Percentiles rank a stretch among this genome's conserved stretches.
phyloP scores from a whole-genome alignment of 805 yeast genomes.

The Schwanniomyces yamadae region DNA sequence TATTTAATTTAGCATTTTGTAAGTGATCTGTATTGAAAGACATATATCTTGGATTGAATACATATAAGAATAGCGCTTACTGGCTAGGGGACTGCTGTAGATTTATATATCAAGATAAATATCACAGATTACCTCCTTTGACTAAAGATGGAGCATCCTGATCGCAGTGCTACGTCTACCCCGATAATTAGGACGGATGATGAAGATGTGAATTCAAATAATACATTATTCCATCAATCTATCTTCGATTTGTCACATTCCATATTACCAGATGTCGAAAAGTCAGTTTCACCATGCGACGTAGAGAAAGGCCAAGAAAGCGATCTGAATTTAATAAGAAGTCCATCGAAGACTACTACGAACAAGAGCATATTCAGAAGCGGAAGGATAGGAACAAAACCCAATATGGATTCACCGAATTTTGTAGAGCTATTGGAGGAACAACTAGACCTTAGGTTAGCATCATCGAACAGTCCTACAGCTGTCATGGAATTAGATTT shows the following conservation, averaged over 20 bases:
- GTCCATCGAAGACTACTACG: neutral
- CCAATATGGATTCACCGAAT: constrained; percentile 5
- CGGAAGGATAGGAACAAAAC: neutral
- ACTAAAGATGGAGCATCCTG: too few species aligned
- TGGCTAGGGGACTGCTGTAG: too few species aligned
- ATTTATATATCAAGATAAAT: too few species aligned
- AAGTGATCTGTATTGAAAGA: too few species aligned
- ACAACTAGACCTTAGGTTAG: constrained; percentile 56
- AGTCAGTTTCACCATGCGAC: constrained; percentile 36
- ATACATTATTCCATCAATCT: constrained; percentile 14
- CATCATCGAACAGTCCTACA: constrained; percentile 69
- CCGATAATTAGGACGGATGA: too few species aligned
- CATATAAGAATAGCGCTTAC: too few species aligned
- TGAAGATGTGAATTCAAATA: neutral
- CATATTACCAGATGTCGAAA: constrained; percentile 20
- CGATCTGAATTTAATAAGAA: neutral
- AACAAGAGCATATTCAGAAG: neutral
- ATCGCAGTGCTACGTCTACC: too few species aligned
- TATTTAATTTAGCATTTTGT: too few species aligned
- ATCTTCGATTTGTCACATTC: constrained; percentile 17
- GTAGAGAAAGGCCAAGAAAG: constrained; percentile 1
- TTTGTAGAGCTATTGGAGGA: constrained; percentile 31
- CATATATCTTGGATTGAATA: too few species aligned
- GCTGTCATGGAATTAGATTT: constrained; percentile 82
- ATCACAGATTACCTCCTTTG: too few species aligned